A percentile compares a stretch with the other conserved stretches of the same genome.
phyloP scores from a whole-genome alignment of 2,329 filamentous ascomycete species.

The Leptographium galeiforme region DNA sequence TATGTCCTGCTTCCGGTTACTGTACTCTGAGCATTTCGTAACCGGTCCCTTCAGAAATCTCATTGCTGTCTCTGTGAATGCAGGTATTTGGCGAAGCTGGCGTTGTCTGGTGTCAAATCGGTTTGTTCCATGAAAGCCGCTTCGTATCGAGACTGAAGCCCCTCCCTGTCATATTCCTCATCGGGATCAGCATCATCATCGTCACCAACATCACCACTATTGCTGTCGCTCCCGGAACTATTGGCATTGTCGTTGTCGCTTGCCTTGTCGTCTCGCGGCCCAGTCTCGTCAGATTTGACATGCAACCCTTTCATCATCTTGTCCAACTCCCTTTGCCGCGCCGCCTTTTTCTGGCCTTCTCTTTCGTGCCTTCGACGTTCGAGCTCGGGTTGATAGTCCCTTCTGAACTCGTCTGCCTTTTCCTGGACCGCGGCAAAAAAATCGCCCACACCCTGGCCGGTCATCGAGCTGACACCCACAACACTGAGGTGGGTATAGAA shows the following conservation, averaged over 20 bases:
- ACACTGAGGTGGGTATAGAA: slow-evolving; percentile 92
- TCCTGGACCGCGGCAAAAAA: slow-evolving; percentile 83
- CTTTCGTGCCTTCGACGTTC: slow-evolving; percentile 64
- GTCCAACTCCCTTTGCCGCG: slow-evolving; percentile 69
- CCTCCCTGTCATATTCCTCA: slow-evolving; percentile 47
- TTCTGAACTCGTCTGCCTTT: slow-evolving; percentile 78
- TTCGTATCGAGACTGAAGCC: slow-evolving; percentile 63
- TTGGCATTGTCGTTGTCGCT: slow-evolving; percentile 23
- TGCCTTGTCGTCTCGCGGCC: slow-evolving; percentile 10
- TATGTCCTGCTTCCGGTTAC: background rate
- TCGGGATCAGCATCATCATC: slow-evolving; percentile 45
- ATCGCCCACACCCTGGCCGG: slow-evolving; percentile 79
- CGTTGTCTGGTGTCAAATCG: slow-evolving; percentile 36
- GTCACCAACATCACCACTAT: slow-evolving; percentile 39
- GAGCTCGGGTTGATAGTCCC: slow-evolving; percentile 85
- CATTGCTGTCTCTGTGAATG: slow-evolving; percentile 25
- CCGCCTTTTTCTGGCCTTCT: slow-evolving; percentile 57
- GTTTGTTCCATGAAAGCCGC: slow-evolving; percentile 49
- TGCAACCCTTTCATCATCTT: slow-evolving; percentile 91
- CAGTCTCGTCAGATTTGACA: slow-evolving; percentile 22
- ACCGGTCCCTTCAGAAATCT: background rate
- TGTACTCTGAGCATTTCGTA: background rate
- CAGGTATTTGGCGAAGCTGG: slow-evolving; percentile 50
- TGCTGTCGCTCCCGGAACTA: slow-evolving; percentile 29
- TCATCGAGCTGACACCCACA: slow-evolving; percentile 86